Conservation (phyloP, 2,329 filamentous ascomycete genomes). For the Ophiosphaerella narmari region DNA sequence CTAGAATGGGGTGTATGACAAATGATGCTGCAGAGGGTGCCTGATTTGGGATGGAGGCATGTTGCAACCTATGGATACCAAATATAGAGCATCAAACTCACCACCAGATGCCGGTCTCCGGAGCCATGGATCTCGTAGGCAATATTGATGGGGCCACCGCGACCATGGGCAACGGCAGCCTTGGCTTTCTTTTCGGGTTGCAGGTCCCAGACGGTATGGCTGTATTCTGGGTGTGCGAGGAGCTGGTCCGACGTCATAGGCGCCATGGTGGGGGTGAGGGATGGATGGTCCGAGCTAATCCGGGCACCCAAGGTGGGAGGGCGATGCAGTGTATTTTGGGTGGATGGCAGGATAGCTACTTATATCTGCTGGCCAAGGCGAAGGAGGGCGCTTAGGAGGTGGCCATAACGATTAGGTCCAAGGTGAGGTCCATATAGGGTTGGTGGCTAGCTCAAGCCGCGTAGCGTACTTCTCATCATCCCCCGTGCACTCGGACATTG, state of each 20-base stretch:
- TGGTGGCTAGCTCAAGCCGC: too few relatives aligned
- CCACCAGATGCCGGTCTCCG: slow-evolving; percentile 73
- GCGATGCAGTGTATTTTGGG: too few relatives aligned
- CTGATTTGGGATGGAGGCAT: slow-evolving; percentile 18
- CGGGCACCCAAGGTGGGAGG: too few relatives aligned
- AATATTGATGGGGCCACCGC: slow-evolving; percentile 77
- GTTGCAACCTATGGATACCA: slow-evolving; percentile 13
- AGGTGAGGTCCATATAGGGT: too few relatives aligned
- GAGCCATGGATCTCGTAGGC: slow-evolving; percentile 80
- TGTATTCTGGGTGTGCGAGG: slow-evolving; percentile 67
- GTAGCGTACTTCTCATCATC: too few relatives aligned
- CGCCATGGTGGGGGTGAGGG: slow-evolving; percentile 14
- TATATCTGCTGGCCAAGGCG: too few relatives aligned
- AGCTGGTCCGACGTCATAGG: slow-evolving; percentile 62
- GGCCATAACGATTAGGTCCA: too few relatives aligned
- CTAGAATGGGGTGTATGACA: slow-evolving; percentile 24
- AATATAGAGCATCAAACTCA: slow-evolving; percentile 53
- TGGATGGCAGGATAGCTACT: too few relatives aligned
- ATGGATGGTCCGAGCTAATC: background rate
- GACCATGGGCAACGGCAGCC: slow-evolving; percentile 66
- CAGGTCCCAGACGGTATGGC: slow-evolving; percentile 70
- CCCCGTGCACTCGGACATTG: too few relatives aligned
- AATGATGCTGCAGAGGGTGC: slow-evolving; percentile 20
- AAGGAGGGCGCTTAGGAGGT: too few relatives aligned
- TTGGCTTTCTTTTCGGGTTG: slow-evolving; percentile 67